Base-by-base conservation (phyloP, 768 basidiomycete genomes). In the Suillus placidus region DNA sequence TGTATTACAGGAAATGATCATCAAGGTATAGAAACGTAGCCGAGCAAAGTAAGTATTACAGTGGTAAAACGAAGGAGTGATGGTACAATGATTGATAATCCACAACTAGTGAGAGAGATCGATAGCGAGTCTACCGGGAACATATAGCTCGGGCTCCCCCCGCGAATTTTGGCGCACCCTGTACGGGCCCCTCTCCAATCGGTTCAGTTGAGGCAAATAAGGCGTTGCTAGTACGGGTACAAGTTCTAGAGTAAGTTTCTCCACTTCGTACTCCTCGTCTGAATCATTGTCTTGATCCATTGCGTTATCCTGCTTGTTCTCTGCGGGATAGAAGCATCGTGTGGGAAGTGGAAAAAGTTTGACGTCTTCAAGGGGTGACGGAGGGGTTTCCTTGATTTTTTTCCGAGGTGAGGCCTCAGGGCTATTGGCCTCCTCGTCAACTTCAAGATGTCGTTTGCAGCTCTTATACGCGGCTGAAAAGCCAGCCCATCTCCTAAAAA, bases 181-280 rank as follows among this genome's bases (percentile, higher is more conserved):
- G 26, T 7, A 23, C 26, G 58, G 58, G 38, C 42, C 38, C 18
- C 58, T 60, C 18, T 26, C 26, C 8, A 60, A 20, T 12, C 10
- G 16, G 18, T 30, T 18, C 18, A 60, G 18, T 23, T 1, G 26
- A 40, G 23, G 57, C 2, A 30, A 13, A 16, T 9, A 40, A 26
- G 57, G 14, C 7, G 23, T 10, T 18, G 26, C 8, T 6, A 30
- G 6, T 7, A 12, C 3, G 26, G 58, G 58, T 38, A 13, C 26
- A 42, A 12, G 18, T 20, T 60, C 58, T 42, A 42, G 16, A 42
- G 58, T 30, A 13, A 60, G 58, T 7, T 42, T 40, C 58, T 60
- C 58, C 9, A 60, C 58, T 6, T 60, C 58, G 6, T 60, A 32
- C 40, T 60, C 58, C 18, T 60, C 58, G 4, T 60, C 58, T 20